Percentiles rank a stretch among this genome's conserved stretches.
These are phyloP conservation scores for Microcos paniculata DNA, from an alignment of 345 rosid genomes.

Conservation along the genomic window DNA sequence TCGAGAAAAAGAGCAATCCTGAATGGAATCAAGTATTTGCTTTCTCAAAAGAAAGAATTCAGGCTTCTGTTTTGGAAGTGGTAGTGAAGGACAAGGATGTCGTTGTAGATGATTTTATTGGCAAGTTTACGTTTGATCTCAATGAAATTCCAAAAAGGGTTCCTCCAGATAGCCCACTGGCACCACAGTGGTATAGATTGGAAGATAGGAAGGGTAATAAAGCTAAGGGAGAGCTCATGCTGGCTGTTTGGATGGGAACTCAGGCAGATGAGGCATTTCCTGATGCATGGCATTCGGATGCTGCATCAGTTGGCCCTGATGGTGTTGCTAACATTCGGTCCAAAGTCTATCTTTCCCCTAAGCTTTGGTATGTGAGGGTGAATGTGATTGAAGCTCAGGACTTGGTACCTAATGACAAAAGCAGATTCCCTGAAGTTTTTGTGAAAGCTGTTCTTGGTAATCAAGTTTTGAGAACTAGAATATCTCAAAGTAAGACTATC, in stretches of 20 bases:
- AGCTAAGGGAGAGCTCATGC: slow-evolving; percentile 85
- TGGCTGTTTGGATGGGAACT: slow-evolving; percentile 99
- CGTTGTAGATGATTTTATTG: slow-evolving; percentile 79
- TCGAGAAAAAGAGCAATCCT: slow-evolving; percentile 88
- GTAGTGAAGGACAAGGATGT: slow-evolving; percentile 80
- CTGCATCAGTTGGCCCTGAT: slow-evolving; percentile 66
- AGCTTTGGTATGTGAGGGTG: slow-evolving; percentile 94
- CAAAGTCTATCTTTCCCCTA: slow-evolving; percentile 90
- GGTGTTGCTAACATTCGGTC: slow-evolving; percentile 70
- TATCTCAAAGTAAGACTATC: slow-evolving; percentile 62
- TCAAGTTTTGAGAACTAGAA: slow-evolving; percentile 65
- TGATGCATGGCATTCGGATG: slow-evolving; percentile 99
- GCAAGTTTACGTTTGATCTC: slow-evolving; percentile 70
- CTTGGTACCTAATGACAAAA: slow-evolving; percentile 68
- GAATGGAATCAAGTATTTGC: slow-evolving; percentile 99
- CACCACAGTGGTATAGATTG: slow-evolving; percentile 95
- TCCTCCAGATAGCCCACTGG: slow-evolving; percentile 95
- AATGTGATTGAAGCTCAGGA: slow-evolving; percentile 98
- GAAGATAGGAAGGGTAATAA: slow-evolving; percentile 74
- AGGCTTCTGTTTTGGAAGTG: slow-evolving; percentile 80
- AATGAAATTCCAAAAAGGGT: slow-evolving; percentile 81
- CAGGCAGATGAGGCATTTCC: slow-evolving; percentile 97
- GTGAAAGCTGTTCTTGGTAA: slow-evolving; percentile 71
- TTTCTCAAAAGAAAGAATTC: slow-evolving; percentile 87
- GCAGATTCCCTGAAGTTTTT: slow-evolving; percentile 76